Base-by-base conservation (phyloP, 208 protist species). In the Phytomonas sp. region DNA sequence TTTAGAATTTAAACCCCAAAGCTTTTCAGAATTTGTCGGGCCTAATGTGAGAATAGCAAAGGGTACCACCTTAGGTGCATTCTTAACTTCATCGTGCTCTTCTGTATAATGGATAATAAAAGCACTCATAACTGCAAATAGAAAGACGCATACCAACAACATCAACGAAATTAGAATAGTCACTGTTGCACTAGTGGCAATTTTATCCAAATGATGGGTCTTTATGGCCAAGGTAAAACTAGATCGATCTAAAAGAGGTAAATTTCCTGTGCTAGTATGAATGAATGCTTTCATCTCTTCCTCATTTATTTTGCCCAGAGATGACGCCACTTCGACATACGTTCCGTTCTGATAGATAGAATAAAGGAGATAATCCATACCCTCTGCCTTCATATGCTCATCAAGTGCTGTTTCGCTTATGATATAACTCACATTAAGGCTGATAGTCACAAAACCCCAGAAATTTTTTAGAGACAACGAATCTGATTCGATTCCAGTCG, bases 11-110 rank as follows among this genome's bases (percentile, higher is more conserved):
- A 87, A 72, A 29, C 88, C 80, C 86, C 84, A 93, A 60, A 95
- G 69, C 61, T 84, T 74, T 72, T 89, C 81, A 40, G 75, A 79
- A 71, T 82, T 75, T 73, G 76, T 83, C 19, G 76, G 75, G 12
- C 90, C 90, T 63, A 95, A 72, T 60, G 84, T 80, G 60, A 83
- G 63, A 63, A 93, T 79, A 16, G 84, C 87, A 74, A 95, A 93
- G 10, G 90, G 90, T n/a, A 80, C 66, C 45, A 33, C 29, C 64
- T 87, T 91, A 0, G 90, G 90, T 0, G 90, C 90, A 79, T 93
- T 65, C 11, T 63, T 56, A 0, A 59, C 29, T 29, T 79, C 81
- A 34, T 95, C 74, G 82, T 93, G 88, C 23, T 80, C 74, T 26
- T 71, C 69, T 5, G 84, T 83, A 69, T 66, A 86, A 34, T 64